These are phyloP conservation scores for Allium fistulosum DNA, from an alignment of 106 monocot genomes.

Conservation along the genomic window DNA sequence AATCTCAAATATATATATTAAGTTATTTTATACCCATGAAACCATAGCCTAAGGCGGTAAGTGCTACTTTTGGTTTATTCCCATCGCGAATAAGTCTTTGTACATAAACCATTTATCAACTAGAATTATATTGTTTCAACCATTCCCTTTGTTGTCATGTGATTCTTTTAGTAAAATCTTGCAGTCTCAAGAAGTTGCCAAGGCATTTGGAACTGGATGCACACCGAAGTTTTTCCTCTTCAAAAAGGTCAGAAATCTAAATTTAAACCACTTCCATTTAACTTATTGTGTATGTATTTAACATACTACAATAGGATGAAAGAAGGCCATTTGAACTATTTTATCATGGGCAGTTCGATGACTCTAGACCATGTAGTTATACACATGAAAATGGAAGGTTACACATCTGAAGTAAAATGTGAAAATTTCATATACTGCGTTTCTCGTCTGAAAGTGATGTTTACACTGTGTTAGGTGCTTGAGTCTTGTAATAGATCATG, in stretches of 20 bases:
- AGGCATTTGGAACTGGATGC: constrained; percentile 91
- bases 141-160: background rate
- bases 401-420: background rate
- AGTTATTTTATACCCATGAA: too few relatives aligned
- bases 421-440: background rate
- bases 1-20: too few relatives aligned
- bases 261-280: background rate
- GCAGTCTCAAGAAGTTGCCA: constrained; percentile 90
- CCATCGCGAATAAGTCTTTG: too few relatives aligned
- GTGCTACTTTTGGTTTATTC: too few relatives aligned
- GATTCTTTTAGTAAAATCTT: background rate
- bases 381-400: constrained; percentile 82
- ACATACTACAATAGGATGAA: constrained; percentile 49
- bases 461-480: constrained; percentile 39
- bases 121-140: too few relatives aligned
- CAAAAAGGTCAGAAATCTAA: constrained; percentile 53
- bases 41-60: too few relatives aligned
- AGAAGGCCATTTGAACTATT: constrained; percentile 79
- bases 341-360: constrained; percentile 97
- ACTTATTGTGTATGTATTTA: background rate
- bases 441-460: background rate
- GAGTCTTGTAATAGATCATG: constrained; percentile 79
- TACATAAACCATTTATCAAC: too few relatives aligned
- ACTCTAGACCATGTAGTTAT: constrained; percentile 68
- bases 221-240: constrained; percentile 97